These are phyloP conservation scores for Pseudocercospora ulei DNA, from an alignment of 2,329 filamentous ascomycete genomes.

Conservation along the genomic window DNA sequence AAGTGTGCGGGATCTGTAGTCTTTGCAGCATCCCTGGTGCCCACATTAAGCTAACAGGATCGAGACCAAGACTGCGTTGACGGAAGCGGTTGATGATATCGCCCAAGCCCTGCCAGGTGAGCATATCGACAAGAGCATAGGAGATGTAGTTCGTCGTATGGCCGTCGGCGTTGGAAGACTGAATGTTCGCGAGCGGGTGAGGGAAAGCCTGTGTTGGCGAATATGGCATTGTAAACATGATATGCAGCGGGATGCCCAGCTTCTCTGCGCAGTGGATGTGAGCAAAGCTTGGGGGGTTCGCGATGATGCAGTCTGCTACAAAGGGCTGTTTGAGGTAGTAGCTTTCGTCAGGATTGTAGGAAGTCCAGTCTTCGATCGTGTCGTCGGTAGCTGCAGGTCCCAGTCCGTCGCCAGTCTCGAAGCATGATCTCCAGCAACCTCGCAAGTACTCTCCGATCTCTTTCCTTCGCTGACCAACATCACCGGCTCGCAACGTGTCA, in stretches of 20 bases:
- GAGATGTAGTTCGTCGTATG: constrained; percentile 73
- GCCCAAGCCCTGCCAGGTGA: constrained; percentile 86
- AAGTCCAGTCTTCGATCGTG: constrained; percentile 44
- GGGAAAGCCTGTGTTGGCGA: constrained; percentile 76
- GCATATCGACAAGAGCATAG: constrained; percentile 77
- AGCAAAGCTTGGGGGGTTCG: constrained; percentile 67
- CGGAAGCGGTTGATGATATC: constrained; percentile 86
- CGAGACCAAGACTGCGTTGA: constrained; percentile 61
- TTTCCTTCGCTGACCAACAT: constrained; percentile 62
- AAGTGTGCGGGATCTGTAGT: constrained; percentile 72
- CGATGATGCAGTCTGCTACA: constrained; percentile 71
- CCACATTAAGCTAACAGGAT: constrained; percentile 69
- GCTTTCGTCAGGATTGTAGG: constrained; percentile 32
- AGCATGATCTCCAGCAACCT: constrained; percentile 78
- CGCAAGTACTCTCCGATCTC: constrained; percentile 71
- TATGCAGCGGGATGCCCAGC: constrained; percentile 62
- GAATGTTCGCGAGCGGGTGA: constrained; percentile 75
- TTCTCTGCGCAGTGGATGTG: constrained; percentile 68
- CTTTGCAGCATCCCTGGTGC: constrained; percentile 70
- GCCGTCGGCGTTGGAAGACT: constrained; percentile 63
- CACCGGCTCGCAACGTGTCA: constrained; percentile 64
- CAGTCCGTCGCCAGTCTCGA: constrained; percentile 63
- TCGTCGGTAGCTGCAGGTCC: constrained; percentile 31
- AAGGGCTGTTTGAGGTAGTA: constrained; percentile 52
- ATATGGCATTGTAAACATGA: constrained; percentile 97